phyloP scores from a whole-genome alignment of 2,329 filamentous ascomycete genomes.

The Talaromyces verruculosus region DNA sequence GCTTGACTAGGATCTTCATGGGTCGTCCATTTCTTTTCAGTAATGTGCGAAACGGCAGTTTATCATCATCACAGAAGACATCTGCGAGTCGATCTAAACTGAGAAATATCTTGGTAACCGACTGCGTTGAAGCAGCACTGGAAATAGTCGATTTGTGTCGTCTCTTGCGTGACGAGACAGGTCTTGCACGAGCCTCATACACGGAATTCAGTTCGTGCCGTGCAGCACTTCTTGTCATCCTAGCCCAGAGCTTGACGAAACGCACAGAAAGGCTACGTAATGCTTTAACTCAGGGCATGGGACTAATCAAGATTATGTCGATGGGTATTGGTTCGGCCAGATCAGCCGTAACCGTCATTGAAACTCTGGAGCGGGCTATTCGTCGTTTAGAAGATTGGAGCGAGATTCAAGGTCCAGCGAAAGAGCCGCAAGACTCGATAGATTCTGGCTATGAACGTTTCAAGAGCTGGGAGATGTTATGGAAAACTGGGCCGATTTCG shows the following conservation, averaged over 20 bases:
- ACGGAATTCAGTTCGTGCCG: slow-evolving; percentile 59
- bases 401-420: slow-evolving; percentile 31
- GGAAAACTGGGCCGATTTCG: slow-evolving; percentile 44
- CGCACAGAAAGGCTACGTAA: slow-evolving; percentile 47
- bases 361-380: slow-evolving; percentile 53
- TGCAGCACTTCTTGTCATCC: slow-evolving; percentile 53
- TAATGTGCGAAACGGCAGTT: slow-evolving; percentile 34
- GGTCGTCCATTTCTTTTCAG: slow-evolving; percentile 56
- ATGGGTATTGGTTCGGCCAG: slow-evolving; percentile 54
- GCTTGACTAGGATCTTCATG: slow-evolving; percentile 55
- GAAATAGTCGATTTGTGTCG: slow-evolving; percentile 54
- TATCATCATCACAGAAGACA: slow-evolving; percentile 30
- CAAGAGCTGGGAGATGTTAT: slow-evolving; percentile 55
- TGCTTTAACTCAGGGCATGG: slow-evolving; percentile 51
- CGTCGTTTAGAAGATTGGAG: slow-evolving; percentile 48
- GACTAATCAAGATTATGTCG: slow-evolving; percentile 55
- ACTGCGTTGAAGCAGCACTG: slow-evolving; percentile 56
- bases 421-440: slow-evolving; percentile 33
- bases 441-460: slow-evolving; percentile 55
- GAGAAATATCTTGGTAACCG: slow-evolving; percentile 47
- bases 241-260: slow-evolving; percentile 43
- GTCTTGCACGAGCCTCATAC: slow-evolving; percentile 56
- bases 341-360: slow-evolving; percentile 56
- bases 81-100: slow-evolving; percentile 37
- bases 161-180: slow-evolving; percentile 51